Conservation (phyloP, 1,139 yeast genomes). For the Candida mesenterica region DNA sequence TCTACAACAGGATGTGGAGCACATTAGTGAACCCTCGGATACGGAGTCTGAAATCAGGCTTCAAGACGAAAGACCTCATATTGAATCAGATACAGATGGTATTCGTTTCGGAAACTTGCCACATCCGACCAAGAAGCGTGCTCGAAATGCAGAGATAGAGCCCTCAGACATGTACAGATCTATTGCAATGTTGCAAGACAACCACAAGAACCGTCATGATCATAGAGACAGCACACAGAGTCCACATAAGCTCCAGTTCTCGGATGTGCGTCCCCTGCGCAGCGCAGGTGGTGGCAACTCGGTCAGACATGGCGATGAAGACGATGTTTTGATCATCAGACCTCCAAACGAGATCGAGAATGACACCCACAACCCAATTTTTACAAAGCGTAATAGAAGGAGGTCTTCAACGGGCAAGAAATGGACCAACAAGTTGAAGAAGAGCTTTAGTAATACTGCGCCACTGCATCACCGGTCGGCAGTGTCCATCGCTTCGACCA, state of each 20-base stretch:
- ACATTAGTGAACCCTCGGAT: conserved; percentile 36
- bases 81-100: conserved; percentile 20
- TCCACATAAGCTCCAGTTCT: neutral
- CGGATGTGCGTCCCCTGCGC: neutral
- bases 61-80: neutral
- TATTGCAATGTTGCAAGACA: conserved; percentile 69
- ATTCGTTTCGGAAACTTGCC: conserved; percentile 43
- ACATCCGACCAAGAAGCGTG: conserved; percentile 28
- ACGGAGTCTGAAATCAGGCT: conserved; percentile 7
- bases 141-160: conserved; percentile 52
- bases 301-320: conserved; percentile 56
- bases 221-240: conserved; percentile 3
- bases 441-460: conserved; percentile 24
- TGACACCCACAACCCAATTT: conserved; percentile 35
- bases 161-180: conserved; percentile 87
- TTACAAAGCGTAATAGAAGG: conserved; percentile 24
- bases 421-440: conserved; percentile 14
- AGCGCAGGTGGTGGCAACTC: no score
- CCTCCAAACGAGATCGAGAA: conserved; percentile 74
- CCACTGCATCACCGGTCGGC: neutral
- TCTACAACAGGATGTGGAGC: conserved; percentile 23
- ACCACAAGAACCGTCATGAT: conserved; percentile 29
- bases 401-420: conserved; percentile 10
- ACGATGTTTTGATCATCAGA: conserved; percentile 77
- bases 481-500: conserved; percentile 6